These are phyloP conservation scores for Isochrysis galbana DNA, from an alignment of 78 protist genomes.

Conservation along the genomic window DNA sequence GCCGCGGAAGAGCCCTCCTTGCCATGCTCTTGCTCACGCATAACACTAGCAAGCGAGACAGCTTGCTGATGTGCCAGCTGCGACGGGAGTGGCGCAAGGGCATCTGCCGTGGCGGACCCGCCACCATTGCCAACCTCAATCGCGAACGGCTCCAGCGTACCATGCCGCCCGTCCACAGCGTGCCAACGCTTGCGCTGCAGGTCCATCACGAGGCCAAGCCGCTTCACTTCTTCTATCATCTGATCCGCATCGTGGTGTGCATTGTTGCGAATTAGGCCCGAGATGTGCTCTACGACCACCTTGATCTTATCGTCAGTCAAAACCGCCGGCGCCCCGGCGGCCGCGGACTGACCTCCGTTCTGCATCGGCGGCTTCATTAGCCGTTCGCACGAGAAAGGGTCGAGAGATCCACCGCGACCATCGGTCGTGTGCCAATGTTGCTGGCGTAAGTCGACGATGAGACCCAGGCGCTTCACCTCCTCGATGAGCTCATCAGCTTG, in stretches of 20 bases:
- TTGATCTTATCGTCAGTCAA: not conserved
- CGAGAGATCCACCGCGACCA: not conserved
- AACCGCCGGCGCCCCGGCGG: not conserved
- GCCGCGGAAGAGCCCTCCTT: not conserved
- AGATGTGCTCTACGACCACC: not conserved
- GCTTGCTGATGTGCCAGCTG: not conserved
- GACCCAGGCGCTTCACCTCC: not conserved
- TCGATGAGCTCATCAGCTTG: not conserved
- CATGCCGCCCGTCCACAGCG: not conserved
- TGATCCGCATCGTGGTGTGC: not conserved
- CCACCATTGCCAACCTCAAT: not conserved
- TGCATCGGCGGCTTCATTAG: not conserved
- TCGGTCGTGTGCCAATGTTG: not conserved
- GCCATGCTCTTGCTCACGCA: not conserved
- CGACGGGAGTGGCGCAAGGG: not conserved
- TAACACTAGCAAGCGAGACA: not conserved
- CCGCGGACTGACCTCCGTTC: not conserved
- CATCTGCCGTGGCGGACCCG: not conserved
- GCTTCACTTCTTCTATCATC: not conserved
- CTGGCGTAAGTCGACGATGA: not conserved
- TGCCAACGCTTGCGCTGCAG: not conserved
- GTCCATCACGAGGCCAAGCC: not conserved
- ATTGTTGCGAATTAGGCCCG: not conserved
- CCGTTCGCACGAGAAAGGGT: not conserved
- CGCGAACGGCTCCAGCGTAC: not conserved